Evolutionary conservation across 306 rosid genomes (phyloP).

Genomic region (Sesbania bispinosa): DNA sequence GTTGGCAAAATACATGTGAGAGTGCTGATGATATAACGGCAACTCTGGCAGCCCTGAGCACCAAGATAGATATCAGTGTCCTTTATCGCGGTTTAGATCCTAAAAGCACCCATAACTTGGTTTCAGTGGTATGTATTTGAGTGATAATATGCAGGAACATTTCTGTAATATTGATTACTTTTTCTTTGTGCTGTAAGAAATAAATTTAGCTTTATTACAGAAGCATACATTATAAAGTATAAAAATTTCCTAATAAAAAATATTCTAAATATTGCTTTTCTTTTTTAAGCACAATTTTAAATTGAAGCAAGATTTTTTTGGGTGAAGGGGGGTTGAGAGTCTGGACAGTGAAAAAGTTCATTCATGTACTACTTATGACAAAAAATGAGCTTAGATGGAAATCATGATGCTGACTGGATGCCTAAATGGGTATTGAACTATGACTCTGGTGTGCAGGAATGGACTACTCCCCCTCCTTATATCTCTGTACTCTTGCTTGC

Average conservation of each 20-base stretch:
- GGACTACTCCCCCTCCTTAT: background rate
- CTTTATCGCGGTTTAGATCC: conserved; percentile 88
- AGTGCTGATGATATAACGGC: conserved; percentile 70
- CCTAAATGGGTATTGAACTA: background rate
- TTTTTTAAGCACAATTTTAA: background rate
- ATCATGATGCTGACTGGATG: too few relatives aligned
- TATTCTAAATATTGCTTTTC: background rate
- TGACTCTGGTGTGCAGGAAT: background rate
- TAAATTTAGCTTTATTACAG: background rate
- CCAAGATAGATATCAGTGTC: conserved; percentile 71
- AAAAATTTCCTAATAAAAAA: background rate
- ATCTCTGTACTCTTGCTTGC: background rate
- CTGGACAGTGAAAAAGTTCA: background rate
- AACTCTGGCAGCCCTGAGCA: conserved; percentile 72
- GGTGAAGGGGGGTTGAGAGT: background rate
- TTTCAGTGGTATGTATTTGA: conserved; percentile 80
- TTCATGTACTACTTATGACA: too few relatives aligned
- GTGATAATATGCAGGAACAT: background rate
- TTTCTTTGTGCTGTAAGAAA: background rate
- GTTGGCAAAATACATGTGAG: conserved; percentile 95
- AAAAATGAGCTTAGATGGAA: too few relatives aligned
- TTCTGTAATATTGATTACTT: background rate
- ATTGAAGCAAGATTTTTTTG: background rate
- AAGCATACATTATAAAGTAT: background rate
- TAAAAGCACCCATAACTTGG: conserved; percentile 66